phyloP scores from a whole-genome alignment of 495 filamentous ascomycete species.

The Aspergillus sparsus region DNA sequence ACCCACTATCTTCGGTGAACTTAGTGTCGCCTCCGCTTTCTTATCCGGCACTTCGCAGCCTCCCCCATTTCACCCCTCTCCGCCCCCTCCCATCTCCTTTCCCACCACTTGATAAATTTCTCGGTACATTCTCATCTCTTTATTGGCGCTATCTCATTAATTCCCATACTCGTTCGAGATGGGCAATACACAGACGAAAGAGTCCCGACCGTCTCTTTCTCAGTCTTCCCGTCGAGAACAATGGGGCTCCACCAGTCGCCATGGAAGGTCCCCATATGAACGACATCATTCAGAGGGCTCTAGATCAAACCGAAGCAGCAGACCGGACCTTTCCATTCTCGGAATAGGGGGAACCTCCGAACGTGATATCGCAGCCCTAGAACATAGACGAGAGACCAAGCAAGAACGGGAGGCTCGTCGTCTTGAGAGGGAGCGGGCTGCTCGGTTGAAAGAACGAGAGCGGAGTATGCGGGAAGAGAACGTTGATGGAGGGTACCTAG shows the following conservation, averaged over 20 bases:
- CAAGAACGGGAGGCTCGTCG: slow-evolving; percentile 87
- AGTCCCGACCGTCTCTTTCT: slow-evolving; percentile 46
- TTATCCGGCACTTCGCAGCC: slow-evolving; percentile 23
- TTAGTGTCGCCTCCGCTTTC: slow-evolving; percentile 24
- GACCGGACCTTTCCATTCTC: slow-evolving; percentile 58
- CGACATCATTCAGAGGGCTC: slow-evolving; percentile 43
- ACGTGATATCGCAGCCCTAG: slow-evolving; percentile 43
- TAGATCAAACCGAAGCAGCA: slow-evolving; percentile 50
- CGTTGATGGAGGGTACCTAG: slow-evolving; percentile 91
- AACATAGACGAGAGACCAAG: slow-evolving; percentile 77
- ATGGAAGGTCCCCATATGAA: slow-evolving; percentile 39
- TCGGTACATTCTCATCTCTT: not conserved
- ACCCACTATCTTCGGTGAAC: slow-evolving; percentile 17
- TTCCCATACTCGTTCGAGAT: slow-evolving; percentile 33
- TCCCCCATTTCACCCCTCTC: slow-evolving; percentile 11
- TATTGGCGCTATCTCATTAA: slow-evolving; percentile 9
- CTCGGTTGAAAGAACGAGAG: slow-evolving; percentile 79
- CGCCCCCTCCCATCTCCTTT: slow-evolving; percentile 6
- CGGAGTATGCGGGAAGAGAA: slow-evolving; percentile 90
- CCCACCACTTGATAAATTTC: slow-evolving; percentile 11
- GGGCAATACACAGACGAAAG: slow-evolving; percentile 65
- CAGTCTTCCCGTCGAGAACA: slow-evolving; percentile 37
- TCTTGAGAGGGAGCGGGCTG: slow-evolving; percentile 74
- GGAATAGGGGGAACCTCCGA: slow-evolving; percentile 50
- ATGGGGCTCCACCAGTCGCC: slow-evolving; percentile 38